Conservation (phyloP, 305 asterid species). For the Ruellia speciosa region DNA sequence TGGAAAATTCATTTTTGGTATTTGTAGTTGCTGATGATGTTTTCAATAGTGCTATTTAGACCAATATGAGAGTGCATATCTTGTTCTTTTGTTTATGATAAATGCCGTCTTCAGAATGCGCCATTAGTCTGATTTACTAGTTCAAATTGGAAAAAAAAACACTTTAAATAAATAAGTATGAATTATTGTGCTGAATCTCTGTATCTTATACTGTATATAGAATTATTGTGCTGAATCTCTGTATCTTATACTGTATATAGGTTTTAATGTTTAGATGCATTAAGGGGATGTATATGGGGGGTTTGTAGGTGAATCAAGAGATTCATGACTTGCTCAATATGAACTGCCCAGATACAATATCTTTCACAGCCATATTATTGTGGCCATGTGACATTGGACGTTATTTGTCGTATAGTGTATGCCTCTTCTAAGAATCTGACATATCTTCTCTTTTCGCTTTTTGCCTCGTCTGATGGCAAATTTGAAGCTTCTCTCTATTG, state of each 20-base stretch:
- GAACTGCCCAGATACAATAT: not conserved
- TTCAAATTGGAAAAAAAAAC: not conserved
- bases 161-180: too few relatives aligned
- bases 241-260: too few relatives aligned
- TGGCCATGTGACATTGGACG: not conserved
- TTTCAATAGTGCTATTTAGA: not conserved
- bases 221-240: too few relatives aligned
- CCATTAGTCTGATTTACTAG: not conserved
- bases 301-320: not conserved
- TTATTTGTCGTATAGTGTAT: not conserved
- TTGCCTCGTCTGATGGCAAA: too few relatives aligned
- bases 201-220: not conserved
- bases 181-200: too few relatives aligned
- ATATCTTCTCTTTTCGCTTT: too few relatives aligned
- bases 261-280: not conserved
- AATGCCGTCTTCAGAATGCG: not conserved
- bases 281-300: not conserved
- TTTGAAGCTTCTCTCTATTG: not conserved
- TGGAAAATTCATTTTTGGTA: too few relatives aligned
- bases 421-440: not conserved
- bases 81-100: constrained; percentile 5
- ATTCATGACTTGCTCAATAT: not conserved
- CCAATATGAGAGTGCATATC: not conserved
- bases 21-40: not conserved
- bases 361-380: not conserved